Conservation (phyloP, 2,329 filamentous ascomycete species). For the Nothophaeocryptopus gaeumannii region DNA sequence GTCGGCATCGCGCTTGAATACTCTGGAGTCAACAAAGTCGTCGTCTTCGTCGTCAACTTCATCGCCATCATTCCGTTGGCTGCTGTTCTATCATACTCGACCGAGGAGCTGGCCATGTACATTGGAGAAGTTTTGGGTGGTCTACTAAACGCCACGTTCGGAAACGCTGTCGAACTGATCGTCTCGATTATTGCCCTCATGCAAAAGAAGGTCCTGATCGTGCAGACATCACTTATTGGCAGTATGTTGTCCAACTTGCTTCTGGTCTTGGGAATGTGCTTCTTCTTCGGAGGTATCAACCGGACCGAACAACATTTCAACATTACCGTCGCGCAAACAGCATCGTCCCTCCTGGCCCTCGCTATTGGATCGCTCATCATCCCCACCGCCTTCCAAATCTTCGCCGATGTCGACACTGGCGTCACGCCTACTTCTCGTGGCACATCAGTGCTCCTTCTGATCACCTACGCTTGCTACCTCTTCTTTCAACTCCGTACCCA, state of each 20-base stretch:
- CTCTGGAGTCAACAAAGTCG: conserved; percentile 55
- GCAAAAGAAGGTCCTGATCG: conserved; percentile 73
- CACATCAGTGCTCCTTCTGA: conserved; percentile 73
- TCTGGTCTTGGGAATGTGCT: conserved; percentile 86
- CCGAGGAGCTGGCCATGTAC: conserved; percentile 80
- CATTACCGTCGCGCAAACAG: conserved; percentile 84
- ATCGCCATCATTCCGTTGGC: conserved; percentile 89
- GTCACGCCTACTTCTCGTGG: conserved; percentile 60
- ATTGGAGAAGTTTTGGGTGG: conserved; percentile 81
- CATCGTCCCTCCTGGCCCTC: conserved; percentile 74
- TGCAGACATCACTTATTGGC: conserved; percentile 88
- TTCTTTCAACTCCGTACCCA: conserved; percentile 91
- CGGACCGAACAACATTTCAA: conserved; percentile 86
- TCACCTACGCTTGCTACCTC: conserved; percentile 81
- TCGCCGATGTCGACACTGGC: conserved; percentile 27
- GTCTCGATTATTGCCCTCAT: conserved; percentile 80
- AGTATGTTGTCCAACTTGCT: conserved; percentile 89
- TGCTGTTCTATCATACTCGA: conserved; percentile 80
- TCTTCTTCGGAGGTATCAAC: conserved; percentile 80
- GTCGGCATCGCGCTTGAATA: conserved; percentile 73
- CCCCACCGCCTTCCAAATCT: conserved; percentile 77
- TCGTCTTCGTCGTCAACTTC: conserved; percentile 81
- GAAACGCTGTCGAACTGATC: conserved; percentile 50
- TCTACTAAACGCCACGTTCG: conserved; percentile 85
- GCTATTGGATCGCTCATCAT: conserved; percentile 81